Base-by-base conservation (phyloP, 352 stramenopile species). In the Phytopythium ostracodes region DNA sequence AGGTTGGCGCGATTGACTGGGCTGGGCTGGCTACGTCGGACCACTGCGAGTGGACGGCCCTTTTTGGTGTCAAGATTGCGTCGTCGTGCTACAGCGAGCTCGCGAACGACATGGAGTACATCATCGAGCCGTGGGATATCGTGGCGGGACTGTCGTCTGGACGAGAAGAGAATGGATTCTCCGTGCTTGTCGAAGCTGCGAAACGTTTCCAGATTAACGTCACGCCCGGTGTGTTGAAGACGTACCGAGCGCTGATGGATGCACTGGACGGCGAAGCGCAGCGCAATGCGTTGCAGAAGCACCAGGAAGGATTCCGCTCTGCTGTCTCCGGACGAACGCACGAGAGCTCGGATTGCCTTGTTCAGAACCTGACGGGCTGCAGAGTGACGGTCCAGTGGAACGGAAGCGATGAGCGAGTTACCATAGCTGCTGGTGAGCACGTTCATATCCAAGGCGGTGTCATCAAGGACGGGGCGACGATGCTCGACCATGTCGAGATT, bases 171-270 rank as follows among this genome's bases (percentile, higher is more conserved):
- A 89, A 90, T 44, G 82, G 82, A 0, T 79, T 87, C 27, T 78
- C 79, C 18, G 68, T 83, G 18, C 66, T 89, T 42, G 69, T 87
- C 29, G 81, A 91, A 47, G 81, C 81, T 18, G 76, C 76, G 8
- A 88, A 84, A 60, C 76, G 76, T 15, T 89, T 92, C 64, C 82
- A 92, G 57, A 81, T 92, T 56, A 92, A 92, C 60, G 70, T 92
- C 36, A 88, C 82, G 14, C 80, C 82, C 5, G 81, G 77, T 38
- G 66, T 92, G 20, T 31, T 96, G 51, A 89, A 92, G 47, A 89
- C 78, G 15, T 91, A 93, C 35, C 80, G 80, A 52, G 78, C 81
- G 15, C 46, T 96, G 47, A 91, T 90, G 67, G 87, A 96, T 25
- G 80, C 91, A 0, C 60, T 92, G 42, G 82, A 88, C 18, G 79